phyloP scores from a whole-genome alignment of 768 basidiomycete species.

The Russula sp. region DNA sequence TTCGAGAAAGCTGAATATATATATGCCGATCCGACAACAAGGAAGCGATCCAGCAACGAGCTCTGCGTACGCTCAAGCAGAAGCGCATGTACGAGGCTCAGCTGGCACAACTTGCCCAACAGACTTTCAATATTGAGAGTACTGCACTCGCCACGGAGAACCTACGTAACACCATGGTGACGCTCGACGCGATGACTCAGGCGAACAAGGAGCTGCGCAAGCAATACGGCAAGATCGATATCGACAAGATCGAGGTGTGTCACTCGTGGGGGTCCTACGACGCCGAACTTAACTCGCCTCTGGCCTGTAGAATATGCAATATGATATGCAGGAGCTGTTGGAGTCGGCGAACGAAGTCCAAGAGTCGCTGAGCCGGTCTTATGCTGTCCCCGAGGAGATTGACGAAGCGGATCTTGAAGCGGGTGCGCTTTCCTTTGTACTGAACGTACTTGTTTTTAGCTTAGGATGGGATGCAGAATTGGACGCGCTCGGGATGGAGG shows the following conservation, averaged over 20 bases:
- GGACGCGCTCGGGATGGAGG: slow-evolving; percentile 88
- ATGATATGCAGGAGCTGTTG: slow-evolving; percentile 95
- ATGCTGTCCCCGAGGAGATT: slow-evolving; percentile 94
- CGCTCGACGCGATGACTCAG: slow-evolving; percentile 92
- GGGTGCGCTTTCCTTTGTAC: slow-evolving; percentile 40
- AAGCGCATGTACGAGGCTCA: slow-evolving; percentile 98
- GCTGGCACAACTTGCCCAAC: slow-evolving; percentile 83
- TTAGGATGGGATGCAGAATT: slow-evolving; percentile 52
- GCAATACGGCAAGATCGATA: slow-evolving; percentile 97
- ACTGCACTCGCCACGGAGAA: slow-evolving; percentile 96
- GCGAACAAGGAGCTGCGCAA: slow-evolving; percentile 96
- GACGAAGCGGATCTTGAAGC: slow-evolving; percentile 98
- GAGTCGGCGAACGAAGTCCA: slow-evolving; percentile 98
- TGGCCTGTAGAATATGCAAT: slow-evolving; percentile 71
- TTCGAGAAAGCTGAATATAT: background rate
- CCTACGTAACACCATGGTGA: slow-evolving; percentile 97
- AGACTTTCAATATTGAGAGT: slow-evolving; percentile 98
- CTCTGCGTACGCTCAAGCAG: no score
- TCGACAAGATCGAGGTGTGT: slow-evolving; percentile 95
- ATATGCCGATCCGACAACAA: slow-evolving; percentile 28
- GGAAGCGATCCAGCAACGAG: slow-evolving; percentile 90
- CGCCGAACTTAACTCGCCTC: slow-evolving; percentile 27
- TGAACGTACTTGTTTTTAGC: background rate
- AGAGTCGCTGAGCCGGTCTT: slow-evolving; percentile 89
- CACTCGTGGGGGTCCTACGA: background rate